Base-by-base conservation (phyloP, 2,329 filamentous ascomycete species). In the Cladosporium sp. region DNA sequence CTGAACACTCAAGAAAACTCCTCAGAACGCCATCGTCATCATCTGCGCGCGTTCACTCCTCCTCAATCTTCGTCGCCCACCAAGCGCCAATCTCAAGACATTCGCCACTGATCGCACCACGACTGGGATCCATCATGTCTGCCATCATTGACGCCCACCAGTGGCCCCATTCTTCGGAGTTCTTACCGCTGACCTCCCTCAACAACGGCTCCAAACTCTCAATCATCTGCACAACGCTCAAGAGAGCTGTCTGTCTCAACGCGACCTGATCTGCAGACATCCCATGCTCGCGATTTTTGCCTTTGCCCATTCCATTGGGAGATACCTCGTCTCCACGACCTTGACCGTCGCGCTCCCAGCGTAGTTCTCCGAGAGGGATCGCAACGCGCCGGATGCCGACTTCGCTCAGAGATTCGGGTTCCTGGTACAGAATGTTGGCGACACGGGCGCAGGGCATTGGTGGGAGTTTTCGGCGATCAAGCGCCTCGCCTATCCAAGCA, bases 91-190 rank as follows among this genome's bases (percentile, higher is more conserved):
- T 74, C 73, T 87, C 84, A 19, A 97, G 76, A 73, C 91, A 96
- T 74, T 97, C 92, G 50, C 92, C 92, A 78, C 86, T 92, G 50
- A 84, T 86, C 17, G 89, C 87, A 19, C 90, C 89, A 57, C 86
- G 87, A 37, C 65, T 60, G 61, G 93, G 88, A 71, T 88, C 86
- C 69, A 96, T 82, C 68, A 97, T 75, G 73, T 94, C 88, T 49
- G 84, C 84, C 82, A 91, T 93, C 88, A 96, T 90, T 73, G 88
- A 90, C 40, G 87, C 86, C 76, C 89, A 85, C 92, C 92, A 97
- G 42, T 85, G 80, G 72, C 95, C 89, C 92, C 92, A 97, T 75
- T 97, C 92, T 66, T 96, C 91, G 69, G 89, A 85, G 67, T 88
- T 90, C 79, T 96, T 96, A 14, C 88, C 89, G 69, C 89, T 95